Conservation (phyloP, 1,139 yeast species). For the Saccharomyces hybrid region DNA sequence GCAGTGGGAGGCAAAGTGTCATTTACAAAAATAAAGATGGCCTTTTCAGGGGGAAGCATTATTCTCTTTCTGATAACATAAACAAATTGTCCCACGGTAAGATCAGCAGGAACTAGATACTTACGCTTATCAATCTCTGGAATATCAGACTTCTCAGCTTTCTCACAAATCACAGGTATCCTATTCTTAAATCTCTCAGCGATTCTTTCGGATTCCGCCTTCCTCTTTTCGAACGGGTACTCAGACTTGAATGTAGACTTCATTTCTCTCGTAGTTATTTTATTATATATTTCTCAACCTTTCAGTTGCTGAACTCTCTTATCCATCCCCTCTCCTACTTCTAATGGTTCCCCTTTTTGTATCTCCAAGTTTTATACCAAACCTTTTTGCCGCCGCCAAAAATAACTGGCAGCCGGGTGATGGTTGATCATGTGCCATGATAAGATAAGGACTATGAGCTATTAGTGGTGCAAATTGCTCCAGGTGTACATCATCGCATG, state of each 20-base stretch:
- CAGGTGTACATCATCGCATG: not conserved
- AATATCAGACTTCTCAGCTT: conserved; percentile 93
- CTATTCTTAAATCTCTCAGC: conserved; percentile 84
- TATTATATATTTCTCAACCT: conserved; percentile 4
- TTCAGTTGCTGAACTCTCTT: not conserved
- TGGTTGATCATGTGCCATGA: not conserved
- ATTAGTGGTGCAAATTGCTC: not conserved
- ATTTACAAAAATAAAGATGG: conserved; percentile 91
- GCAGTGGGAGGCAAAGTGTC: conserved; percentile 98
- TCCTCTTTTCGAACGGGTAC: conserved; percentile 66
- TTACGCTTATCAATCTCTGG: conserved; percentile 96
- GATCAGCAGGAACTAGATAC: conserved; percentile 90
- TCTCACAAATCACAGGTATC: conserved; percentile 94
- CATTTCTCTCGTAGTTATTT: conserved; percentile 13
- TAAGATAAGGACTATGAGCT: not conserved
- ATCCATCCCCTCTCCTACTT: conserved; percentile 4
- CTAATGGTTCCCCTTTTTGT: conserved; percentile 4
- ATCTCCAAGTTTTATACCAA: not conserved
- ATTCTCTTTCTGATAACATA: conserved; percentile 95
- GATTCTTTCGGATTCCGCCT: conserved; percentile 90
- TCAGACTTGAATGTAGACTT: conserved; percentile 32
- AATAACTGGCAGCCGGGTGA: not conserved
- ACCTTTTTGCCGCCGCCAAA: not conserved
- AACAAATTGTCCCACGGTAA: conserved; percentile 96
- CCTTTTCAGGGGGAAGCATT: conserved; percentile 93